Evolutionary conservation across 108 stramenopile species (phyloP).

Genomic region (Schizochytrium sp.): DNA sequence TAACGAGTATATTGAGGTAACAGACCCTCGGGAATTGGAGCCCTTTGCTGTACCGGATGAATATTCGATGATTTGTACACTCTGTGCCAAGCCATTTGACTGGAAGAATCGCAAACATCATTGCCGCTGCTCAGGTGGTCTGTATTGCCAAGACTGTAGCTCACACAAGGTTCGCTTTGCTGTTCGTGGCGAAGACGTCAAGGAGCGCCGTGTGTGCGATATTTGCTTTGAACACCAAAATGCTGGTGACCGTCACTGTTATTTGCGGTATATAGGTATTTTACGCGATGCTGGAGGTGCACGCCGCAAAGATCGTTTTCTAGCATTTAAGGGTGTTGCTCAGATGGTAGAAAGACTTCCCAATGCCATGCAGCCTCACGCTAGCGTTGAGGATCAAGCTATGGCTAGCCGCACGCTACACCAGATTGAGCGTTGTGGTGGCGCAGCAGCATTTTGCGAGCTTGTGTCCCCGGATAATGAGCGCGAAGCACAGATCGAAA

Average conservation of each 20-base stretch:
- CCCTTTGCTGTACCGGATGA: slow-evolving; percentile 32
- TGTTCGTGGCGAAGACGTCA: neutral
- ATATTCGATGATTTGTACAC: slow-evolving; percentile 43
- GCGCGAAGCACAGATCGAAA: slow-evolving; percentile 4
- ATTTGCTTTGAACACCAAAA: slow-evolving; percentile 53
- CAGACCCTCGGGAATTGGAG: slow-evolving; percentile 49
- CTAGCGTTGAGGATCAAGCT: slow-evolving; percentile 20
- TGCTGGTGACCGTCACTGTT: slow-evolving; percentile 50
- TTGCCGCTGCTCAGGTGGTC: slow-evolving; percentile 14
- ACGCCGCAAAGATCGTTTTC: neutral
- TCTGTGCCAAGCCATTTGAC: slow-evolving; percentile 36
- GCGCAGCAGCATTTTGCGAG: neutral
- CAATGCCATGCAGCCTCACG: slow-evolving; percentile 7
- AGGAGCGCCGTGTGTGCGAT: slow-evolving; percentile 54
- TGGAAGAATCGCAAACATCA: slow-evolving; percentile 51
- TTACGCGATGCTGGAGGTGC: slow-evolving; percentile 28
- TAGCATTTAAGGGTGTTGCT: slow-evolving; percentile 5
- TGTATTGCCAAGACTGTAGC: slow-evolving; percentile 52
- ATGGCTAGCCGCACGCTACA: slow-evolving; percentile 20
- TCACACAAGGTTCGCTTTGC: slow-evolving; percentile 36
- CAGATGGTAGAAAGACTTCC: slow-evolving; percentile 37
- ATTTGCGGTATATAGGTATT: slow-evolving; percentile 50
- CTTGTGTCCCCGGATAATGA: neutral
- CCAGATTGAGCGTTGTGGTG: slow-evolving; percentile 50
- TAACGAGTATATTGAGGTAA: neutral